Evolutionary conservation across 768 basidiomycete genomes (phyloP), one percentile per base, ranked within the genome.

Genomic region (Clavaria fumosa): DNA sequence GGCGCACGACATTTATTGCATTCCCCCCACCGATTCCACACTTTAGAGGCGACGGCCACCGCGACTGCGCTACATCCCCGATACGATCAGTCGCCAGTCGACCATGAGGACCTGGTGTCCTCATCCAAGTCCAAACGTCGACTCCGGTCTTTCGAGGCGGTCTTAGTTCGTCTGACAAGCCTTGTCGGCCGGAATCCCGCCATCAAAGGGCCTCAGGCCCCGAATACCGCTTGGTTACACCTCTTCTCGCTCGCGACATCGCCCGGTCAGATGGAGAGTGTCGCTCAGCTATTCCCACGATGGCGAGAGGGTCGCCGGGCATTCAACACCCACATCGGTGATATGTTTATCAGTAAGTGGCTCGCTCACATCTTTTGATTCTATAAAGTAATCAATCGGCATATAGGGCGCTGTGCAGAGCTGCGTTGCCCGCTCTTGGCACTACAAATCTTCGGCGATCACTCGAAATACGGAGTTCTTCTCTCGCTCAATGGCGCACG

Each of bases 1-100:
- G 70, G 66, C 2, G 78, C 66, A 1, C 75, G 67, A 3, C 64
- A 61, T 28, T 66, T 81, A 31, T 50, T 79, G 1, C 69, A 78
- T 41, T 62, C 72, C 1, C 57, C 78, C 2, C 67, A 71, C 47
- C 41, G 53, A 34, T 47, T 59, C 12, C 51, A 65, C 41, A 64
- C 72, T 1, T 51, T 78, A 14, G 53, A 66, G 14, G 56, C 69
- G 41, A 50, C 62, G 27, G 59, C 76, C 36, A 52, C 69, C 1
- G 63, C 70, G 5, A 57, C 69, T 2, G 64, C 74, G 5, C 62
- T 80, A 2, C 75, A 67, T 45, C 56, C 61, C 37, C 50, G 68
- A 6, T 75, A 78, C 53, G 53, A 59, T 10, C 64, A 79, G 17
- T 62, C 72, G 0, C 60, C 67, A 0, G 57, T 75, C 26, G 58